Percentiles rank a stretch among this genome's conserved stretches.
Evolutionary conservation across 305 asterid genomes (phyloP).

Genomic region (Fraxinus paxiana): DNA sequence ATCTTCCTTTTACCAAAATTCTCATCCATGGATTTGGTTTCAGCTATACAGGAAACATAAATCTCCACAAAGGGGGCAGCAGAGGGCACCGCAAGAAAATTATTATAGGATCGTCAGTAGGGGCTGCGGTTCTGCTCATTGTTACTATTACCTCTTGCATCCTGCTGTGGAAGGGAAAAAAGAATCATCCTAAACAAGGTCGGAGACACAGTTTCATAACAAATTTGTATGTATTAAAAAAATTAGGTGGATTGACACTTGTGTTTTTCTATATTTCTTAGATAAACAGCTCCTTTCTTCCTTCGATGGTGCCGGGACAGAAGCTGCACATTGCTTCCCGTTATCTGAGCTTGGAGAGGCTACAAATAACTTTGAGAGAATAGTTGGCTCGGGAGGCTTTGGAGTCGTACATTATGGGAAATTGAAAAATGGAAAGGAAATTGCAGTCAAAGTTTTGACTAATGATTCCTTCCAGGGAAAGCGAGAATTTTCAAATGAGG

Average conservation of each 20-base stretch:
- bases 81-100: constrained; percentile 47
- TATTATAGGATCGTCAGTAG: constrained; percentile 70
- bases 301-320: constrained; percentile 51
- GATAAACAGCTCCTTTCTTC: constrained; percentile 51
- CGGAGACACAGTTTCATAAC: constrained; percentile 18
- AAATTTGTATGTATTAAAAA: background rate
- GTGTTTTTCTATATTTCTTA: constrained; percentile 25
- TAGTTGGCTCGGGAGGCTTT: constrained; percentile 88
- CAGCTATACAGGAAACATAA: constrained; percentile 72
- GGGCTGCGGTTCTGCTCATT: constrained; percentile 64
- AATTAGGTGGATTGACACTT: constrained; percentile 18
- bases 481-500: constrained; percentile 93
- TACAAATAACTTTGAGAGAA: constrained; percentile 70
- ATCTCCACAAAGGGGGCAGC: constrained; percentile 49
- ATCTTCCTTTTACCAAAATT: background rate
- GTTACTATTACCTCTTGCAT: constrained; percentile 62
- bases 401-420: constrained; percentile 85
- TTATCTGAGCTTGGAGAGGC: constrained; percentile 77
- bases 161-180: constrained; percentile 53
- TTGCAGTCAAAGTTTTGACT: constrained; percentile 78
- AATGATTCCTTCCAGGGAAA: constrained; percentile 90
- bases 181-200: constrained; percentile 48
- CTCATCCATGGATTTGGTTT: background rate
- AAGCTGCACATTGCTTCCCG: constrained; percentile 80
- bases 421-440: constrained; percentile 73